Percentiles rank a stretch among this genome's conserved stretches.
Conservation (phyloP, 2,329 filamentous ascomycete species). For the Verticillium dahliae region DNA sequence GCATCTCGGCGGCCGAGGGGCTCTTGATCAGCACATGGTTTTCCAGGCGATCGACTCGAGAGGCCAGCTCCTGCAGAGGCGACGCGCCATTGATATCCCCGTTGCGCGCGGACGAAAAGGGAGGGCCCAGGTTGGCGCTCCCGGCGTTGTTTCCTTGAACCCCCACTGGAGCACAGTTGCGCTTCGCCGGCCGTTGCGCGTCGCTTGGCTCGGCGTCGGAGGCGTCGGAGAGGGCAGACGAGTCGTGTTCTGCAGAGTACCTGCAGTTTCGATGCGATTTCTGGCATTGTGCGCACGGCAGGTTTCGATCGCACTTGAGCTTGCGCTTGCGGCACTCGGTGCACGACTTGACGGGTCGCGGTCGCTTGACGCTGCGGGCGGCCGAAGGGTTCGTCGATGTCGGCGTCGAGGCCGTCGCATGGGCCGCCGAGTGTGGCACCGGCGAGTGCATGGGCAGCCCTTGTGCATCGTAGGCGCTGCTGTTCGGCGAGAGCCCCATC, state of each 20-base stretch:
- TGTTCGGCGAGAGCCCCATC: background rate
- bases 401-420: background rate
- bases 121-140: conserved; percentile 1
- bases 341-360: conserved; percentile 49
- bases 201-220: conserved; percentile 33
- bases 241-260: conserved; percentile 44
- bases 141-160: conserved; percentile 1
- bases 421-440: background rate
- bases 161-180: conserved; percentile 20
- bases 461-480: background rate
- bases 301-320: conserved; percentile 48
- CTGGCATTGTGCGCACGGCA: conserved; percentile 51
- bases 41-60: conserved; percentile 48
- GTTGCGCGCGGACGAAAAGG: conserved; percentile 10
- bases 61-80: conserved; percentile 39
- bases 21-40: conserved; percentile 37
- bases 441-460: background rate
- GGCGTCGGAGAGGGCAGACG: conserved; percentile 40
- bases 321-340: conserved; percentile 52
- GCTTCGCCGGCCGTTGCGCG: conserved; percentile 29
- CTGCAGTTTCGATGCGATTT: conserved; percentile 48
- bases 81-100: conserved; percentile 23
- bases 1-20: conserved; percentile 28
- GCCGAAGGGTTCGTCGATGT: conserved; percentile 2
- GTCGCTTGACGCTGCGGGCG: conserved; percentile 42